Evolutionary conservation across 345 rosid genomes (phyloP).

Genomic region (Lagerstroemia speciosa): DNA sequence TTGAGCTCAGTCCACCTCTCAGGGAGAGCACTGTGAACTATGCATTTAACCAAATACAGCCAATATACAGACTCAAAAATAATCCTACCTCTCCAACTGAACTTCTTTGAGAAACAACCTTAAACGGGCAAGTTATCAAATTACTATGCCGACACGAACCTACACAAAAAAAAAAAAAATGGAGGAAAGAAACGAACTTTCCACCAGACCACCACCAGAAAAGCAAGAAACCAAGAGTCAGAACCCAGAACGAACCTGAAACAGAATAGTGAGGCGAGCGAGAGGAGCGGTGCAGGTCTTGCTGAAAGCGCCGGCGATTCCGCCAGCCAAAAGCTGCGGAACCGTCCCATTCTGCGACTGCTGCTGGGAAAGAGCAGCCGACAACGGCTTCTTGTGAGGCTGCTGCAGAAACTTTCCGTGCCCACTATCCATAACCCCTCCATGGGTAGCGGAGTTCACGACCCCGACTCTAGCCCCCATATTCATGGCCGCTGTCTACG

Average conservation of each 20-base stretch:
- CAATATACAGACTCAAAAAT: not conserved
- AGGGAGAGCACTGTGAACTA: not conserved
- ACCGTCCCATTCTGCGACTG: conserved; percentile 29
- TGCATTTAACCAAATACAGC: not conserved
- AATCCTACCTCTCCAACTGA: not conserved
- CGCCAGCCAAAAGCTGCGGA: conserved; percentile 74
- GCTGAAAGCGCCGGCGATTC: conserved; percentile 91
- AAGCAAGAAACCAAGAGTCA: not conserved
- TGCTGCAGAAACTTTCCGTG: conserved; percentile 46
- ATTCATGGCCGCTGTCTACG: conserved; percentile 15
- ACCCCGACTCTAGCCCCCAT: conserved; percentile 76
- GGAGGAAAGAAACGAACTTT: too few relatives aligned
- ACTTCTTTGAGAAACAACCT: not conserved
- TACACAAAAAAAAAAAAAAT: not conserved
- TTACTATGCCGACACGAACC: not conserved
- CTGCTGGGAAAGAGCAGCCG: conserved; percentile 2
- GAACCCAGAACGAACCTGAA: conserved; percentile 48
- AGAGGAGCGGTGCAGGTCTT: conserved; percentile 98
- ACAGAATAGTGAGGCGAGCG: conserved; percentile 86
- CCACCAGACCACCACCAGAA: not conserved
- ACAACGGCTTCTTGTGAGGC: conserved; percentile 20
- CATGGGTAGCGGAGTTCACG: conserved; percentile 66
- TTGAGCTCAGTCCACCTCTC: not conserved
- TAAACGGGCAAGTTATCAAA: not conserved
- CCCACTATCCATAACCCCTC: conserved; percentile 48